Percentiles rank a stretch among this genome's conserved stretches.
Evolutionary conservation across 129 eudicot species (phyloP).

Genomic region (Calendula officinalis): DNA sequence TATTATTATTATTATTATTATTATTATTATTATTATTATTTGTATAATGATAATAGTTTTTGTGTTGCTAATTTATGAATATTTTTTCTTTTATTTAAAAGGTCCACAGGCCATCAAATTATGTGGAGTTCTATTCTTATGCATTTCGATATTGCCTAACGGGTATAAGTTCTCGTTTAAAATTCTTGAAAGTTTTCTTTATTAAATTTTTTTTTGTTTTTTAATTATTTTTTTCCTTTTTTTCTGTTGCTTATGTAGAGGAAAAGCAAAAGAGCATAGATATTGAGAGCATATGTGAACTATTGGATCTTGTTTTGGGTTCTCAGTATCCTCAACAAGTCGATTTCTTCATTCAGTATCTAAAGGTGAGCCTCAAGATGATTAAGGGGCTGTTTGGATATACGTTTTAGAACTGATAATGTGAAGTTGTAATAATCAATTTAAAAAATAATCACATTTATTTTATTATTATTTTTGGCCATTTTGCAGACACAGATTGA

Average conservation of each 20-base stretch:
- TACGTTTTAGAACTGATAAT: no score
- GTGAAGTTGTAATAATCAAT: no score
- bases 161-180: conserved; percentile 37
- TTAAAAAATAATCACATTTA: no score
- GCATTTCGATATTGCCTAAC: conserved; percentile 88
- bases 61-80: conserved; percentile 7
- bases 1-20: no score
- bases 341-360: conserved; percentile 65
- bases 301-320: conserved; percentile 90
- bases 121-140: conserved; percentile 68
- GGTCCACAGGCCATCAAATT: conserved; percentile 88
- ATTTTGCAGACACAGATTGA: conserved; percentile 67
- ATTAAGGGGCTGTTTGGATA: no score
- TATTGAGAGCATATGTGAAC: conserved; percentile 81
- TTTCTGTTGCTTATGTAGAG: conserved; percentile 49
- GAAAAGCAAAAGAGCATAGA: conserved; percentile 98
- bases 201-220: not conserved
- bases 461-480: conserved; percentile 7
- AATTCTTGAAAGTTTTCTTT: no score
- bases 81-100: conserved; percentile 25
- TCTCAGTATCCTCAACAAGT: conserved; percentile 72
- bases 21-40: no score
- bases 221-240: not conserved
- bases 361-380: conserved; percentile 47
- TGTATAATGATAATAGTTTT: conserved; percentile 5